These are phyloP conservation scores for Phytophthora megakarya DNA, from an alignment of 352 stramenopile genomes.

Conservation along the genomic window DNA sequence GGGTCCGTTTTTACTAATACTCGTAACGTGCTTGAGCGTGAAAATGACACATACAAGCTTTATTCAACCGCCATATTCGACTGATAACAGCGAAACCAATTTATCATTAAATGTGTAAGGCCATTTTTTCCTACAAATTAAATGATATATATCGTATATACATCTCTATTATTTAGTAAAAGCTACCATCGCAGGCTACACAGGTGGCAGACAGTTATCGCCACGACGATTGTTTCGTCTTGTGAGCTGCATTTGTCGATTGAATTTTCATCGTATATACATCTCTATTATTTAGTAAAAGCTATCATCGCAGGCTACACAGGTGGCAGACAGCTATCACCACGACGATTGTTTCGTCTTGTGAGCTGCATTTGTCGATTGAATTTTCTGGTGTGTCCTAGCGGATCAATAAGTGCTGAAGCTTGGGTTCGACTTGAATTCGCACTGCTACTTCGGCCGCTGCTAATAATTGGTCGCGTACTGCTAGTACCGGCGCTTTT, in stretches of 20 bases:
- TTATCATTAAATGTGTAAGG: too few species aligned
- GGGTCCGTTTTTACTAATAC: too few species aligned
- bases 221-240: constrained; percentile 66
- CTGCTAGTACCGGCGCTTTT: constrained; percentile 10
- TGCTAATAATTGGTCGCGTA: constrained; percentile 1
- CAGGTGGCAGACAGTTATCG: constrained; percentile 38
- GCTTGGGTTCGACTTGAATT: not conserved
- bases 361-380: constrained; percentile 71
- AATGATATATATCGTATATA: too few species aligned
- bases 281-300: not conserved
- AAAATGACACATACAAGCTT: too few species aligned
- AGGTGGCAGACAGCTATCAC: constrained; percentile 40
- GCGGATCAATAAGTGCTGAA: constrained; percentile 37
- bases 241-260: constrained; percentile 68
- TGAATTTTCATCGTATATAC: too few species aligned
- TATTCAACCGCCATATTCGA: too few species aligned
- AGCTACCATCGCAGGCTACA: constrained; percentile 10
- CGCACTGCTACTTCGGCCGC: constrained; percentile 6
- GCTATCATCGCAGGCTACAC: constrained; percentile 15
- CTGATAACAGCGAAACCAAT: too few species aligned
- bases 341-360: constrained; percentile 62
- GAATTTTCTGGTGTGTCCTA: constrained; percentile 68
- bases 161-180: not conserved
- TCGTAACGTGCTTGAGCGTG: too few species aligned
- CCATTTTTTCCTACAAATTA: too few species aligned